These are phyloP conservation scores for Fusarium euwallaceae DNA, from an alignment of 2,329 filamentous ascomycete genomes.

Conservation along the genomic window DNA sequence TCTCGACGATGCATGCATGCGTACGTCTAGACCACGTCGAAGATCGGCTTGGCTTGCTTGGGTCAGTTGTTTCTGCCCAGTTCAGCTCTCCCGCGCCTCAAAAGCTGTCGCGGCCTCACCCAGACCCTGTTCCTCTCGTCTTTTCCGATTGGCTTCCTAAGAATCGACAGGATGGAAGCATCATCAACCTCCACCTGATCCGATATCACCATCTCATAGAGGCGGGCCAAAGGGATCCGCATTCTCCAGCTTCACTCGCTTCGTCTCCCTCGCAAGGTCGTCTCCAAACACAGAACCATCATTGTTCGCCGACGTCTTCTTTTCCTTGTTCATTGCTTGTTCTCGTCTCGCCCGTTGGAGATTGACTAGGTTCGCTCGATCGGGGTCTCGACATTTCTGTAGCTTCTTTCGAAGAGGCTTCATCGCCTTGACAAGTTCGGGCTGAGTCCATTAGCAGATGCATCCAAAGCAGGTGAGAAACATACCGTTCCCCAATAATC, in stretches of 20 bases:
- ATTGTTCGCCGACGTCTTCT: conserved; percentile 54
- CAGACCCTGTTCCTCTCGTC: conserved; percentile 2
- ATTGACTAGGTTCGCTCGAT: conserved; percentile 78
- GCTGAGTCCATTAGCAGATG: conserved; percentile 49
- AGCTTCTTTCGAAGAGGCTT: conserved; percentile 76
- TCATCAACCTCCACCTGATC: not conserved
- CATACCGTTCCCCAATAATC: conserved; percentile 68
- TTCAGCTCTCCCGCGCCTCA: not conserved
- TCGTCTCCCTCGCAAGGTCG: conserved; percentile 54
- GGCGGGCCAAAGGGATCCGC: conserved; percentile 65
- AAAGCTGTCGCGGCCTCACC: conserved; percentile 1
- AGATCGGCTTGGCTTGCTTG: conserved; percentile 16
- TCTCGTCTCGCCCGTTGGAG: conserved; percentile 75
- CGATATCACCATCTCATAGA: conserved; percentile 43
- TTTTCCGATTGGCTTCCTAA: conserved; percentile 20
- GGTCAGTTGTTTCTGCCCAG: conserved; percentile 6
- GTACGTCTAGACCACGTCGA: conserved; percentile 28
- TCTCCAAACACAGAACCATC: conserved; percentile 64
- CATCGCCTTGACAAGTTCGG: conserved; percentile 60
- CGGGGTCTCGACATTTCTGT: conserved; percentile 80
- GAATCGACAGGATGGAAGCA: conserved; percentile 4
- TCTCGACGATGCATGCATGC: conserved; percentile 16
- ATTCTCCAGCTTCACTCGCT: conserved; percentile 60
- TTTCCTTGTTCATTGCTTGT: conserved; percentile 60
- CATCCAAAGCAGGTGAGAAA: not conserved